Percentiles rank a stretch among this genome's conserved stretches.
These are phyloP conservation scores for Brasenia schreberi DNA, from an alignment of 164 flowering plant species.

Conservation along the genomic window DNA sequence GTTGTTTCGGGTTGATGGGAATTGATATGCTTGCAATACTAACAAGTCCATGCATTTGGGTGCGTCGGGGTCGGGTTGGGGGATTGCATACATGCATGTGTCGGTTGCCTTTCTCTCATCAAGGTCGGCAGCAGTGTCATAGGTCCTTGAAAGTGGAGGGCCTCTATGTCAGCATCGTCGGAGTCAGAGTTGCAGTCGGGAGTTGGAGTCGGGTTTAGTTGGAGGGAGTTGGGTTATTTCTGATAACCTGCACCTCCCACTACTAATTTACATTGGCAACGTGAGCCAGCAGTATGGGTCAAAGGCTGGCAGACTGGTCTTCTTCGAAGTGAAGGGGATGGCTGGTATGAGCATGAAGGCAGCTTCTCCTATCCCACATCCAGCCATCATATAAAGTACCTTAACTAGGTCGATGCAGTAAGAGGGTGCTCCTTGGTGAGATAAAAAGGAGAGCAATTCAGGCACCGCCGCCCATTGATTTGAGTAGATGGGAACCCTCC, in stretches of 20 bases:
- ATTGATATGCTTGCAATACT: constrained; percentile 17
- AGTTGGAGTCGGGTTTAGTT: not conserved
- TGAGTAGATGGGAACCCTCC: not conserved
- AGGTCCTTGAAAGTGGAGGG: not conserved
- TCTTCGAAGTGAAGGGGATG: not conserved
- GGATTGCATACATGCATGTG: constrained; percentile 44
- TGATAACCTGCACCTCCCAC: not conserved
- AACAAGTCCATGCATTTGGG: constrained; percentile 67
- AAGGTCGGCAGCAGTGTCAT: constrained; percentile 12
- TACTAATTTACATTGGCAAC: not conserved
- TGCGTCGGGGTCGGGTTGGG: constrained; percentile 31
- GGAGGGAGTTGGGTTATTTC: not conserved
- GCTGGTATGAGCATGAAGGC: not conserved
- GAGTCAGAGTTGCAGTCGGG: not conserved
- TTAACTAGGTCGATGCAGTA: not conserved
- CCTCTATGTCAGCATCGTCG: not conserved
- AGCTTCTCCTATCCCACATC: not conserved
- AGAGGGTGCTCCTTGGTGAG: not conserved
- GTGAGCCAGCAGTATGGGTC: not conserved
- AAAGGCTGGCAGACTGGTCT: not conserved
- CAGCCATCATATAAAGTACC: not conserved
- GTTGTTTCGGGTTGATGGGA: constrained; percentile 54
- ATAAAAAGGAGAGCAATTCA: not conserved
- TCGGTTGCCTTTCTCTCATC: not conserved
- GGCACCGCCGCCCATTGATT: not conserved